Conservation (phyloP, 768 basidiomycete species). For the Boletus pseudopeckii region DNA sequence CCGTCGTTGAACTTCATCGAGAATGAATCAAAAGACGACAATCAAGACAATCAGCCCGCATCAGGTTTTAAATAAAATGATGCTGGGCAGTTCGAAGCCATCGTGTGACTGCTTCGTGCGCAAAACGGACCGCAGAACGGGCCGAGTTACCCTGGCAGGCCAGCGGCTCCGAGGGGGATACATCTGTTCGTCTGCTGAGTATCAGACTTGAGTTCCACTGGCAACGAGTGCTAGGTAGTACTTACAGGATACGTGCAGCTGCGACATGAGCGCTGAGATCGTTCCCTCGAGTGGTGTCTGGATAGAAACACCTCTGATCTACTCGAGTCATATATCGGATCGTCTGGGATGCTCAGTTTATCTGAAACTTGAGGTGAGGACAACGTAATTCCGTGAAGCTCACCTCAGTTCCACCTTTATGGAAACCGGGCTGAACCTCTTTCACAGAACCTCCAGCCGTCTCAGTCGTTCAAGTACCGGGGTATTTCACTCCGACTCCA, state of each 20-base stretch:
- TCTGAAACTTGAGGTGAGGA: conserved; percentile 68
- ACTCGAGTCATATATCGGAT: conserved; percentile 56
- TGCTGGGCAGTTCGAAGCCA: neutral
- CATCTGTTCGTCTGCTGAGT: neutral
- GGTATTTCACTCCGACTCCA: conserved; percentile 64
- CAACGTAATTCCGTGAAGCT: neutral
- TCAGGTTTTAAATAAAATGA: neutral
- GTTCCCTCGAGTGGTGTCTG: conserved; percentile 36
- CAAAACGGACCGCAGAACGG: neutral
- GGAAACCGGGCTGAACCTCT: neutral
- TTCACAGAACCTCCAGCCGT: conserved; percentile 64
- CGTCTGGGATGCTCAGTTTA: conserved; percentile 51
- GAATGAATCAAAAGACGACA: neutral
- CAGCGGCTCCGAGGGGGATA: neutral
- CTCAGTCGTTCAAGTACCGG: conserved; percentile 74
- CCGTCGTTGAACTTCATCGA: conserved; percentile 73
- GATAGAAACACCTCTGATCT: conserved; percentile 63
- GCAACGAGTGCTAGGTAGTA: neutral
- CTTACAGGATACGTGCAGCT: neutral
- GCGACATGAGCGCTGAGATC: conserved; percentile 4
- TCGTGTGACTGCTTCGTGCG: neutral
- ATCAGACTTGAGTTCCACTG: neutral
- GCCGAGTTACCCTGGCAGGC: neutral
- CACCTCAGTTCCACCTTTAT: neutral
- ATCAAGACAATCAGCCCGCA: neutral